Percentiles rank a stretch among this genome's conserved stretches.
phyloP scores from a whole-genome alignment of 2,329 filamentous ascomycete species.

The Fusarium anthophilum region DNA sequence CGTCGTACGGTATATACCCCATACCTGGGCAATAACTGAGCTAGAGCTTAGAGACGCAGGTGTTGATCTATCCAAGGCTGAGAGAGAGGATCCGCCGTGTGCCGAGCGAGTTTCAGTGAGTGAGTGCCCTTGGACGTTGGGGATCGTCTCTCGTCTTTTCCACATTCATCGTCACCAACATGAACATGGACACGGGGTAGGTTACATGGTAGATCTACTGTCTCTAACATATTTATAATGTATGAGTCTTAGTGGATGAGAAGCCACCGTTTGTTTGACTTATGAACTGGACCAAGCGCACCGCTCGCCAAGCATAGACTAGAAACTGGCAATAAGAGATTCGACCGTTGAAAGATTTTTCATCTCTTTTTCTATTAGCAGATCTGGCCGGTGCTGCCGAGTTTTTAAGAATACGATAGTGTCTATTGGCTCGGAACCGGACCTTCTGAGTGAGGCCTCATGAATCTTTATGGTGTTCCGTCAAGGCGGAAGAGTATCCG shows the following conservation, averaged over 20 bases:
- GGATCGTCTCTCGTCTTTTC: neutral
- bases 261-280: neutral
- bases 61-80: constrained; percentile 5
- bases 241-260: neutral
- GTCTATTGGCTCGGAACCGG: no score
- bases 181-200: constrained; percentile 9
- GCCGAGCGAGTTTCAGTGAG: constrained; percentile 8
- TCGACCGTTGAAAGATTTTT: constrained; percentile 10
- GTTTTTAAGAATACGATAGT: neutral
- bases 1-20: constrained; percentile 28
- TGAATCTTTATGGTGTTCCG: neutral
- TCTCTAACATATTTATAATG: neutral
- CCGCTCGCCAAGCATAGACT: constrained; percentile 2
- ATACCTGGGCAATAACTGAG: neutral
- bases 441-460: no score
- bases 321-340: neutral
- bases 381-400: constrained; percentile 1
- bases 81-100: neutral
- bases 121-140: neutral
- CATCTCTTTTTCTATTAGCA: neutral
- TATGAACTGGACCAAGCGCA: neutral
- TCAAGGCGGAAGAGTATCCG: constrained; percentile 5
- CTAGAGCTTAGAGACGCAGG: neutral
- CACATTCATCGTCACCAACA: neutral
- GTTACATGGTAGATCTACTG: constrained; percentile 11